These are phyloP conservation scores for Asterophora lycoperdoides DNA, from an alignment of 768 basidiomycete species.

Conservation along the genomic window DNA sequence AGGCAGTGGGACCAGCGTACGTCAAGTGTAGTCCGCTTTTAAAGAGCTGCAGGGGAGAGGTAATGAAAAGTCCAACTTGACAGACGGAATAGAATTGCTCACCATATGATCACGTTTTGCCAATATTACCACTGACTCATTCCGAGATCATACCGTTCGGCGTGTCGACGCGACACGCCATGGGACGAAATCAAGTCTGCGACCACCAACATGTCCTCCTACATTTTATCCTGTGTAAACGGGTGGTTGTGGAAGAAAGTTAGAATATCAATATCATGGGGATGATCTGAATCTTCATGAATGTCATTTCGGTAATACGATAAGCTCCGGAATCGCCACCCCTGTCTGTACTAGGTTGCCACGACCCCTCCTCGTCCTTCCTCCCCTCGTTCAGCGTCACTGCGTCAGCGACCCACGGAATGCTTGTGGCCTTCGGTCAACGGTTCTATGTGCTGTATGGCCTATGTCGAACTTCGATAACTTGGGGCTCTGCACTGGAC, in stretches of 20 bases:
- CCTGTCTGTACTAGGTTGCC: background rate
- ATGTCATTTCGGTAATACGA: too few relatives aligned
- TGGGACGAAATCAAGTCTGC: background rate
- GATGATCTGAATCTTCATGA: too few relatives aligned
- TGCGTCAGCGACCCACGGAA: background rate
- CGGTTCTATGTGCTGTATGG: too few relatives aligned
- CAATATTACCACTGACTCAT: background rate
- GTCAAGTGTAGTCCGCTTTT: background rate
- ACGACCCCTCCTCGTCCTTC: too few relatives aligned
- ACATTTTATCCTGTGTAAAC: too few relatives aligned
- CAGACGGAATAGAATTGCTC: background rate
- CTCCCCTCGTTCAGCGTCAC: too few relatives aligned
- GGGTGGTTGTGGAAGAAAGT: too few relatives aligned
- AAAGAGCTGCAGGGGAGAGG: background rate
- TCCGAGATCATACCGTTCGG: conserved; percentile 4
- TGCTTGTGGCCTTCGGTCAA: too few relatives aligned
- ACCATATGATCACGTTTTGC: conserved; percentile 2
- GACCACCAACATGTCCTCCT: background rate
- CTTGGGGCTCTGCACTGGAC: background rate
- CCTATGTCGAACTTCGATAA: background rate
- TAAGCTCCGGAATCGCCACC: conserved; percentile 3
- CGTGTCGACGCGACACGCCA: background rate
- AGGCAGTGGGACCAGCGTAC: background rate
- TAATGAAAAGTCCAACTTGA: background rate
- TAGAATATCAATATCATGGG: too few relatives aligned